Percentiles rank a stretch among this genome's conserved stretches.
Conservation (phyloP, 768 basidiomycete genomes). For the Phylloporus sp. region DNA sequence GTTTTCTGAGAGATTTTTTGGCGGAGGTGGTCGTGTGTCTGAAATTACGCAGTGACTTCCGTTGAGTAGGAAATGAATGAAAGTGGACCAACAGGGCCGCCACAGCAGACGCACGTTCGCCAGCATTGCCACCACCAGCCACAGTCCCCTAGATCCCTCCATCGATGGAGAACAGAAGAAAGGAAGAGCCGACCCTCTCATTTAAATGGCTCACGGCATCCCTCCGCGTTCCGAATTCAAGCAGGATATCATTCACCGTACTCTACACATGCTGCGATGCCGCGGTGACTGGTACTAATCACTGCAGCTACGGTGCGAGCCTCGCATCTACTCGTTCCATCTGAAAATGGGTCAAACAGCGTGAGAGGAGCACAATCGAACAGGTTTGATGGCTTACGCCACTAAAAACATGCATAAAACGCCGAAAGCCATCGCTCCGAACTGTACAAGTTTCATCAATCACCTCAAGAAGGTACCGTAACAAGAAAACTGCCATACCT, state of each 20-base stretch:
- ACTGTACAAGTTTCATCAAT: constrained; percentile 46
- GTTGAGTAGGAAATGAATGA: constrained; percentile 20
- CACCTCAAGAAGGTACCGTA: constrained; percentile 12
- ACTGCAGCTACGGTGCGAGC: background rate
- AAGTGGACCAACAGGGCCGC: constrained; percentile 25
- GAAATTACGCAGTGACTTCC: constrained; percentile 30
- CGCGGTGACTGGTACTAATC: constrained; percentile 1
- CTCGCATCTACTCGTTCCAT: constrained; percentile 68
- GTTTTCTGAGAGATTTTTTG: constrained; percentile 18
- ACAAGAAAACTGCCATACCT: constrained; percentile 44
- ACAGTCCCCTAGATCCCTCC: constrained; percentile 13
- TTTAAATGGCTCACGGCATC: constrained; percentile 30
- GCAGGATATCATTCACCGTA: background rate
- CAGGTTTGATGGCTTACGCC: constrained; percentile 58
- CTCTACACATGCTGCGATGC: constrained; percentile 9
- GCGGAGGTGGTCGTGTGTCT: constrained; percentile 35
- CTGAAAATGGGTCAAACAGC: constrained; percentile 35
- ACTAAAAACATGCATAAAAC: constrained; percentile 90
- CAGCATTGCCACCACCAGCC: constrained; percentile 24
- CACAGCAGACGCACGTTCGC: constrained; percentile 36
- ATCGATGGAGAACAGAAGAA: constrained; percentile 11
- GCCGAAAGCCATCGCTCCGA: constrained; percentile 87
- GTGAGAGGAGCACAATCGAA: constrained; percentile 18
- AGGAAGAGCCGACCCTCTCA: constrained; percentile 11
- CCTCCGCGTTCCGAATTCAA: constrained; percentile 5